A percentile compares a stretch with the other conserved stretches of the same genome.
Conservation (phyloP, 306 rosid species). For the Cicer judaicum region DNA sequence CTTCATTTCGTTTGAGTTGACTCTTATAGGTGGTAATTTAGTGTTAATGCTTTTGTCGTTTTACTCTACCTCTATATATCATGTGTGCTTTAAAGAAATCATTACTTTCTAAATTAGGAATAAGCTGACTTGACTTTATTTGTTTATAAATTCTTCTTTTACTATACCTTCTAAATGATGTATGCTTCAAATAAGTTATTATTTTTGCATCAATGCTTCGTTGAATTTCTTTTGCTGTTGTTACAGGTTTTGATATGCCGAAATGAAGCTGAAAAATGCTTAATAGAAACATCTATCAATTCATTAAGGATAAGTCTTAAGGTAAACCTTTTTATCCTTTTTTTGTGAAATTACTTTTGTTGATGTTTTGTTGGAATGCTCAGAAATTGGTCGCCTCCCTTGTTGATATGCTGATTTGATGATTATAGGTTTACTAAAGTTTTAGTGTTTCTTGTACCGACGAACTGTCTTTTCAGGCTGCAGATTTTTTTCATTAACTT, state of each 20-base stretch:
- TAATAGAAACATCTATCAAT: slow-evolving; percentile 94
- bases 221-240: slow-evolving; percentile 7
- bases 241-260: slow-evolving; percentile 89
- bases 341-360: neutral
- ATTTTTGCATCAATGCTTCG: slow-evolving; percentile 24
- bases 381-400: slow-evolving; percentile 24
- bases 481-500: neutral
- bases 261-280: slow-evolving; percentile 95
- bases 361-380: slow-evolving; percentile 38
- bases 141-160: neutral
- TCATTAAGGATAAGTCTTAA: slow-evolving; percentile 95
- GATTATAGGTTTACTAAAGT: slow-evolving; percentile 4
- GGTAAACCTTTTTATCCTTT: slow-evolving; percentile 52
- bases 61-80: neutral
- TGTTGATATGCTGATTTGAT: slow-evolving; percentile 24
- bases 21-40: neutral
- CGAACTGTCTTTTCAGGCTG: slow-evolving; percentile 6
- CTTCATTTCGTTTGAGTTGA: slow-evolving; percentile 16
- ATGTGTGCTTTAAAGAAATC: slow-evolving; percentile 10
- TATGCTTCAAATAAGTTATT: neutral
- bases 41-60: neutral
- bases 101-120: slow-evolving; percentile 29
- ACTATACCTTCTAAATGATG: slow-evolving; percentile 6
- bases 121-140: slow-evolving; percentile 3
- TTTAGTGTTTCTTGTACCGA: slow-evolving; percentile 10